Percentiles rank a stretch among this genome's conserved stretches.
phyloP scores from a whole-genome alignment of 139 green algal genomes.

The Raphidocelis subcapitata region DNA sequence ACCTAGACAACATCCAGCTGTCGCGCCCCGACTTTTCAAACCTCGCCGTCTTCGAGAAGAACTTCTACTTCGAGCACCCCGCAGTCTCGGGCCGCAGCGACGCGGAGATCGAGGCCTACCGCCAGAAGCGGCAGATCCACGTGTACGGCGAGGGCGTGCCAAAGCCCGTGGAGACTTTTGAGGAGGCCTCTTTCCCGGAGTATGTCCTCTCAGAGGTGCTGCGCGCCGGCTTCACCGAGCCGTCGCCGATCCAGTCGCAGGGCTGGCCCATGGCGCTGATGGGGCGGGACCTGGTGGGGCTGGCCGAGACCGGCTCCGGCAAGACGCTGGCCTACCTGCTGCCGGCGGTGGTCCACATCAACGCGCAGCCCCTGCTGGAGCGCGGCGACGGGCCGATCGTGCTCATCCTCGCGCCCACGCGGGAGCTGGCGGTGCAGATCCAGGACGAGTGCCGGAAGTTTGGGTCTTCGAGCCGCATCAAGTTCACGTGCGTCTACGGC shows the following conservation, averaged over 20 bases:
- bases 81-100: slow-evolving; percentile 44
- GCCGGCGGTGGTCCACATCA: slow-evolving; percentile 91
- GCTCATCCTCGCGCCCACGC: slow-evolving; percentile 86
- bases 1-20: slow-evolving; percentile 76
- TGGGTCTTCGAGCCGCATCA: slow-evolving; percentile 79
- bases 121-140: slow-evolving; percentile 57
- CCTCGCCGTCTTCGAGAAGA: slow-evolving; percentile 88
- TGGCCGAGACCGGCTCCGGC: slow-evolving; percentile 89
- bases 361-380: slow-evolving; percentile 76
- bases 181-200: slow-evolving; percentile 81
- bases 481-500: slow-evolving; percentile 92
- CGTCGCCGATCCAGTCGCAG: slow-evolving; percentile 85
- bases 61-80: slow-evolving; percentile 87
- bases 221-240: slow-evolving; percentile 78
- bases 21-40: slow-evolving; percentile 72
- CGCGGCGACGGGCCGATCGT: slow-evolving; percentile 94
- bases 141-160: slow-evolving; percentile 74
- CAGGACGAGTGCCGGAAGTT: slow-evolving; percentile 90
- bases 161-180: slow-evolving; percentile 73
- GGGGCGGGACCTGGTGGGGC: slow-evolving; percentile 81
- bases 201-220: slow-evolving; percentile 87
- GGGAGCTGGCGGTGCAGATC: slow-evolving; percentile 94
- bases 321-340: slow-evolving; percentile 92
- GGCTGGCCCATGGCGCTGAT: slow-evolving; percentile 91
- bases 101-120: slow-evolving; percentile 73